Conservation (phyloP, 176 grass and related monocot species). For the Lolium multiflorum region DNA sequence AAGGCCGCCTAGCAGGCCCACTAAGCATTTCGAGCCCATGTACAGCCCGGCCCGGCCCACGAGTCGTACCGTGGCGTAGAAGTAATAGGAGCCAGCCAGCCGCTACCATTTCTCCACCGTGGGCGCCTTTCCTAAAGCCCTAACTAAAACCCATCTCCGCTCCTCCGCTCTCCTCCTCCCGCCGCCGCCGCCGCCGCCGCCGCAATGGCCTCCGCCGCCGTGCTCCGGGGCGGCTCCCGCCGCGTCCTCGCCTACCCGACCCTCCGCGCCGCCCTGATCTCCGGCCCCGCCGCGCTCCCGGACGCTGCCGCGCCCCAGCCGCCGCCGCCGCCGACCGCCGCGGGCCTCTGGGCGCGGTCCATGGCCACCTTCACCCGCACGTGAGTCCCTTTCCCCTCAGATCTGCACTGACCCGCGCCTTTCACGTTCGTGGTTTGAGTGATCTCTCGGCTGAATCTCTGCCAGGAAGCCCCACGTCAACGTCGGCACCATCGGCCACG, state of each 20-base stretch:
- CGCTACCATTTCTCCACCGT: not conserved
- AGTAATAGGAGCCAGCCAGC: not conserved
- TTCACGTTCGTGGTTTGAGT: not conserved
- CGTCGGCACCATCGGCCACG: constrained; percentile 95
- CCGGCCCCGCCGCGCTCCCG: constrained; percentile 21
- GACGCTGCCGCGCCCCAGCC: constrained; percentile 33
- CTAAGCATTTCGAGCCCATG: not conserved
- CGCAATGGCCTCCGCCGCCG: constrained; percentile 63
- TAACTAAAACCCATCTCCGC: constrained; percentile 59
- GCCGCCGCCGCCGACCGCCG: not conserved
- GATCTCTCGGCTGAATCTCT: constrained; percentile 30
- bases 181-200: constrained; percentile 19
- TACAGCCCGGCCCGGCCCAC: not conserved
- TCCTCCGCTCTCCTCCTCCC: not conserved
- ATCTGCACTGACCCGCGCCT: not conserved
- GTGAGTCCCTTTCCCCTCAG: constrained; percentile 46
- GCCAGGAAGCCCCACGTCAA: constrained; percentile 95
- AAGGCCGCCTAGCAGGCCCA: not conserved
- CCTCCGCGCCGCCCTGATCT: constrained; percentile 46
- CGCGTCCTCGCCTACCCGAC: constrained; percentile 49
- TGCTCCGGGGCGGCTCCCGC: constrained; percentile 46
- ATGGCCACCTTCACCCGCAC: constrained; percentile 98
- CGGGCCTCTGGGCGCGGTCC: constrained; percentile 64
- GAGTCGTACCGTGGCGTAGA: not conserved
- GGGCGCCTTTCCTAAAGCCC: constrained; percentile 47